These are phyloP conservation scores for Aureobasidium namibiae DNA, from an alignment of 2,329 filamentous ascomycete genomes.

Conservation along the genomic window DNA sequence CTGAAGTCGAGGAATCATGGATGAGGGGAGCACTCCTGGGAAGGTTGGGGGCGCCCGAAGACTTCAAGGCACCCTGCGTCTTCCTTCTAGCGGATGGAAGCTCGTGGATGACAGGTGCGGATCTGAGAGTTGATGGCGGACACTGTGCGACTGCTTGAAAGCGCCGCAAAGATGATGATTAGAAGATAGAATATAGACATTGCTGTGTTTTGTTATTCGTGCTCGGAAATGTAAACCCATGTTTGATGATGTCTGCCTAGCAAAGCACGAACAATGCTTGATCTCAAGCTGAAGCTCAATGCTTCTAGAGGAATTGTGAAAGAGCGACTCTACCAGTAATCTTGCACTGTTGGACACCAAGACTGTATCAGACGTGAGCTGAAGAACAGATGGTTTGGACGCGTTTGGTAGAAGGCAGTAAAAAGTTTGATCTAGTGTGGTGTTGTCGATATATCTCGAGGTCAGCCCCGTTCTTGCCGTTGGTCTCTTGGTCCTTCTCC, in stretches of 20 bases:
- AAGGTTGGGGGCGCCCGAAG: slow-evolving; percentile 46
- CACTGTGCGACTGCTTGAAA: slow-evolving; percentile 41
- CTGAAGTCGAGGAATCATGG: slow-evolving; percentile 45
- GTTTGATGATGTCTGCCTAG: too few relatives aligned
- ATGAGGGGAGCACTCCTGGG: slow-evolving; percentile 48
- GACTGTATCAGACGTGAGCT: background rate
- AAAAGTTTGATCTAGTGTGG: background rate
- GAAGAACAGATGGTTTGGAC: background rate
- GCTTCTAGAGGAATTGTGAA: background rate
- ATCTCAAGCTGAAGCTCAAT: background rate
- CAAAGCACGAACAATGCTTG: background rate
- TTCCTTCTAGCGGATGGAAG: slow-evolving; percentile 61
- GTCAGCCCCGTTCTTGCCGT: background rate
- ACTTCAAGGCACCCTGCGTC: slow-evolving; percentile 57
- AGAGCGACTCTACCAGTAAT: background rate
- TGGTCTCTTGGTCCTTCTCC: background rate
- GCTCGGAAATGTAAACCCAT: too few relatives aligned
- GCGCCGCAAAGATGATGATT: background rate
- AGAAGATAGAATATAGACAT: background rate
- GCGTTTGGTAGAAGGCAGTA: background rate
- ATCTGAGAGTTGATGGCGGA: slow-evolving; percentile 63
- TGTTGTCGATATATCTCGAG: background rate
- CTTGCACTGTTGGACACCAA: background rate
- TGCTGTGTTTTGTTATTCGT: too few relatives aligned
- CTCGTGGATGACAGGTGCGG: slow-evolving; percentile 62